Percentiles rank a stretch among this genome's conserved stretches.
These are phyloP conservation scores for carrot (Daucus carota) DNA, from an alignment of 129 eudicot species.

Conservation along the genomic window DH1_v3.0 NC_030385.2:44092501-44093000, in stretches of 20 bases:
- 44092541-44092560: conserved; percentile 1
- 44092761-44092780: too few relatives aligned
- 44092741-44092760: too few relatives aligned
- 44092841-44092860: conserved; percentile 1
- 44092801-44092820: too few relatives aligned
- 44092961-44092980: not conserved
- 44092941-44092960: not conserved
- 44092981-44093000: too few relatives aligned
- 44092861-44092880: not conserved
- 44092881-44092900: not conserved
- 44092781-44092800: too few relatives aligned
- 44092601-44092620: not conserved
- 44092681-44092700: too few relatives aligned
- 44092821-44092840: too few relatives aligned
- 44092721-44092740: too few relatives aligned
- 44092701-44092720: too few relatives aligned
- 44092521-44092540: conserved; percentile 5
- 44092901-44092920: not conserved
- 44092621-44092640: conserved; percentile 27
- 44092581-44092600: not conserved
- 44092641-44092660: conserved; percentile 4
- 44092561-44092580: not conserved
- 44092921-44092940: not conserved
- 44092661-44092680: too few relatives aligned
- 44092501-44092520: not conserved